A percentile compares a stretch with the other conserved stretches of the same genome.
These are phyloP conservation scores for Leccinum proximum DNA, from an alignment of 1,284 basidiomycete species.

Conservation along the genomic window DNA sequence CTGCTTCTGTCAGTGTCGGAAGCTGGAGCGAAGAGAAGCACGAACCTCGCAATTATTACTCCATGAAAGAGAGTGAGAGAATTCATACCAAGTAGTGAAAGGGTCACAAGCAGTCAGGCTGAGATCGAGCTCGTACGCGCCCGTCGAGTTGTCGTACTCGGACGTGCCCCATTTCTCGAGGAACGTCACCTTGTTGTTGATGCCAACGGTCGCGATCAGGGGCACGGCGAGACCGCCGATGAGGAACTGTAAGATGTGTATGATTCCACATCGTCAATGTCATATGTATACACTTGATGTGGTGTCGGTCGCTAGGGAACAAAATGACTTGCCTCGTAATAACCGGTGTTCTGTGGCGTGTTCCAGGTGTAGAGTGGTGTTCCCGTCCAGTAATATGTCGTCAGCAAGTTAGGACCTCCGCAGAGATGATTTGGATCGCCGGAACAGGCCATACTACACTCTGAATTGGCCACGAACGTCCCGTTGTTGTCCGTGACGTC, in stretches of 20 bases:
- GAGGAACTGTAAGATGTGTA: conserved; percentile 43
- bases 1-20: conserved; percentile 35
- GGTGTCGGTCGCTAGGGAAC: background rate
- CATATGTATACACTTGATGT: background rate
- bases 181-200: conserved; percentile 77
- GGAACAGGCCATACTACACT: conserved; percentile 60
- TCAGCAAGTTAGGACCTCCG: conserved; percentile 47
- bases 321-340: conserved; percentile 51
- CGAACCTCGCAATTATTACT: conserved; percentile 35
- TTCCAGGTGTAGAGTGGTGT: conserved; percentile 54
- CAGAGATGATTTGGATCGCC: conserved; percentile 69
- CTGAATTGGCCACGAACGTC: conserved; percentile 41
- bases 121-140: conserved; percentile 73
- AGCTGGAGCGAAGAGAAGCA: background rate
- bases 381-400: conserved; percentile 62
- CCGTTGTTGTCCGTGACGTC: conserved; percentile 47
- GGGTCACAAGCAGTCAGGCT: conserved; percentile 28
- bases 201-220: conserved; percentile 67
- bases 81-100: conserved; percentile 23
- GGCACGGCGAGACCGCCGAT: conserved; percentile 63
- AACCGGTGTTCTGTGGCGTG: conserved; percentile 56
- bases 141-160: conserved; percentile 63
- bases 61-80: conserved; percentile 26
- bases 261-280: background rate
- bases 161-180: conserved; percentile 60